Percentiles rank a stretch among this genome's conserved stretches.
These are phyloP conservation scores for Penicillium atrosanguineum DNA, from an alignment of 495 filamentous ascomycete species.

Conservation along the genomic window DNA sequence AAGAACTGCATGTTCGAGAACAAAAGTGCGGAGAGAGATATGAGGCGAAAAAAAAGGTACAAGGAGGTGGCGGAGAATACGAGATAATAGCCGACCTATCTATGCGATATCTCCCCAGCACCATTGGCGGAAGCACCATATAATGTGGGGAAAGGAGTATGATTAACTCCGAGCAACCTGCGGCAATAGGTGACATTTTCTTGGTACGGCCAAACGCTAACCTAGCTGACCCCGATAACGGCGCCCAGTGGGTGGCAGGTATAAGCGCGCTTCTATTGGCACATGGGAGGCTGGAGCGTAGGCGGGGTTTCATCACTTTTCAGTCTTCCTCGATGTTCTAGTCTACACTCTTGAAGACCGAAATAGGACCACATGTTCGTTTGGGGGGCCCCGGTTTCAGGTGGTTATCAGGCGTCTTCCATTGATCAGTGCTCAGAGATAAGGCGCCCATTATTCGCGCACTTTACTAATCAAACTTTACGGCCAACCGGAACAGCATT, in stretches of 20 bases:
- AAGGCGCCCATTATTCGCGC: neutral
- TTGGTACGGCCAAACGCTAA: constrained; percentile 2
- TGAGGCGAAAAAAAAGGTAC: constrained; percentile 18
- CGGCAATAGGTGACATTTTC: constrained; percentile 1
- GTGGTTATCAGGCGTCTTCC: no score
- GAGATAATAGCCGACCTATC: constrained; percentile 4
- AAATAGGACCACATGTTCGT: neutral
- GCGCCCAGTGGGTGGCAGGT: neutral
- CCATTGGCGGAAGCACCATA: neutral
- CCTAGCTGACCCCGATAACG: constrained; percentile 2
- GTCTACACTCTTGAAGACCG: neutral
- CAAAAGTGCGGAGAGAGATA: constrained; percentile 8
- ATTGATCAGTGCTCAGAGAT: neutral
- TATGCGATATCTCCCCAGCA: neutral
- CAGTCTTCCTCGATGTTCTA: neutral
- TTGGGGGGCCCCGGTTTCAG: neutral
- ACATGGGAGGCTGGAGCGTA: neutral
- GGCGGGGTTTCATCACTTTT: neutral
- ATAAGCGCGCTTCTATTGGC: neutral
- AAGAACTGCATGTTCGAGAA: neutral
- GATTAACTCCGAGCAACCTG: neutral
- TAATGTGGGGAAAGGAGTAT: constrained; percentile 2
- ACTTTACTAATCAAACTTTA: neutral
- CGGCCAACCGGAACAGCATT: neutral
- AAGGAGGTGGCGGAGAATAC: constrained; percentile 21